Percentiles rank a stretch among this genome's conserved stretches.
phyloP scores from a whole-genome alignment of 2,329 filamentous ascomycete genomes.

The Didymella pomorum region DNA sequence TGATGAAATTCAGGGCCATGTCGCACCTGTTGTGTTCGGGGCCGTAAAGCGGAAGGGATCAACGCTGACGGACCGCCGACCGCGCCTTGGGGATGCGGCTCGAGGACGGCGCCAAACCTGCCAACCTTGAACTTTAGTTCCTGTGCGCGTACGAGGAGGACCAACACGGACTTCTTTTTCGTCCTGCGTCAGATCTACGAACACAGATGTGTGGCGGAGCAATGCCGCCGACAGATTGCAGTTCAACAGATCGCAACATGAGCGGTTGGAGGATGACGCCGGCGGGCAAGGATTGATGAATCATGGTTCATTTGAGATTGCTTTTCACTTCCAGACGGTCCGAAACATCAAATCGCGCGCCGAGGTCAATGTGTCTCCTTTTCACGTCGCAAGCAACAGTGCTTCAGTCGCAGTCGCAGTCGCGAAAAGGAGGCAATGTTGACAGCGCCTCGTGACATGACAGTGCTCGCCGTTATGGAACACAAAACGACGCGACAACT shows the following conservation, averaged over 20 bases:
- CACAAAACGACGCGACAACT: slow-evolving; percentile 5
- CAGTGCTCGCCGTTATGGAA: neutral
- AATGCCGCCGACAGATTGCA: slow-evolving; percentile 1
- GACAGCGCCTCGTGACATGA: slow-evolving; percentile 1
- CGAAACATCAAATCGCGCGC: slow-evolving; percentile 14
- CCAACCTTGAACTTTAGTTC: slow-evolving; percentile 11
- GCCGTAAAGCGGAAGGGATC: slow-evolving; percentile 41
- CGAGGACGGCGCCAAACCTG: slow-evolving; percentile 32
- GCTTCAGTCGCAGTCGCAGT: neutral
- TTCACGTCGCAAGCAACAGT: neutral
- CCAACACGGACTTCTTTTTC: slow-evolving; percentile 13
- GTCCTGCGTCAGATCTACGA: slow-evolving; percentile 8
- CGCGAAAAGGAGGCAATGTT: neutral
- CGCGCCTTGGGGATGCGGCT: slow-evolving; percentile 30
- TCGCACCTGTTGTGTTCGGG: slow-evolving; percentile 23
- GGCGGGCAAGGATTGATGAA: slow-evolving; percentile 2
- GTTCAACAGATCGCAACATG: neutral
- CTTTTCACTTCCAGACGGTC: slow-evolving; percentile 7
- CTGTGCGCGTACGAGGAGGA: slow-evolving; percentile 1
- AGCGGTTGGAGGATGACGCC: neutral
- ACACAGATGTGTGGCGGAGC: slow-evolving; percentile 10
- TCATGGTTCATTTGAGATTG: slow-evolving; percentile 4
- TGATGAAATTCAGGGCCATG: slow-evolving; percentile 13
- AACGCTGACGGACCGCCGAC: slow-evolving; percentile 26
- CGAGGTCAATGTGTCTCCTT: neutral